Base-by-base conservation (phyloP, 2,329 filamentous ascomycete genomes). In the Alternaria sp. region DNA sequence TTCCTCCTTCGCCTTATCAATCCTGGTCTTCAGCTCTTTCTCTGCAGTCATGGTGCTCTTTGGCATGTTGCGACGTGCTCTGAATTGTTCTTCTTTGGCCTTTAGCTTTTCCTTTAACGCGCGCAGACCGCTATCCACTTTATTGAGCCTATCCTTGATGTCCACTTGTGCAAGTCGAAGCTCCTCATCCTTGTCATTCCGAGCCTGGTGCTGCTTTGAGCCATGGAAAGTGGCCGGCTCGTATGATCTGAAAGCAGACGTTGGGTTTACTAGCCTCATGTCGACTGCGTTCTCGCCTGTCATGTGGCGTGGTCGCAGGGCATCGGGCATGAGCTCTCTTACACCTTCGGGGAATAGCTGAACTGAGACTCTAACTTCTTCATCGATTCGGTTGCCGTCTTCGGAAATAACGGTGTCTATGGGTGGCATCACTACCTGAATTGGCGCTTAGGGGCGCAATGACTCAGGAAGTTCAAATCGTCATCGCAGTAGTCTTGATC, bases 121-220 rank as follows among this genome's bases (percentile, higher is more conserved):
- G 4, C 41, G 41, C n/a, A 44, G 41, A 44, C n/a, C 26, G 41
- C 41, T 44, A 26, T 17, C 11, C 21, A 48, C 28, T 46, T 46
- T 31, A 0, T 46, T 31, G 1, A 46, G 44, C 29, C 29, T 46
- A 2, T 21, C 13, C 44, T 46, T 33, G 28, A 33, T 46, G 44
- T 46, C 44, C 44, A 46, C 28, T 5, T 46, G 44, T 10, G 44
- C 44, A 46, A 46, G 44, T 34, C 44, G 17, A 46, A 34, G 44
- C 29, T 33, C 17, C 44, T 46, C 6, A 23, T 24, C 7, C 29
- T 11, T 46, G 11, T 11, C 29, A 24, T 33, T 21, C 17, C 17
- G 44, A 46, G 29, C 17, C 29, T 24, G 9, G 11, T 13, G 23
- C 13, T 36, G 14, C 23, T 50, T 28, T 3, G 46, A 37, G 14